Evolutionary conservation across 2,329 filamentous ascomycete species (phyloP).

Genomic region (Venturia pyrina): DNA sequence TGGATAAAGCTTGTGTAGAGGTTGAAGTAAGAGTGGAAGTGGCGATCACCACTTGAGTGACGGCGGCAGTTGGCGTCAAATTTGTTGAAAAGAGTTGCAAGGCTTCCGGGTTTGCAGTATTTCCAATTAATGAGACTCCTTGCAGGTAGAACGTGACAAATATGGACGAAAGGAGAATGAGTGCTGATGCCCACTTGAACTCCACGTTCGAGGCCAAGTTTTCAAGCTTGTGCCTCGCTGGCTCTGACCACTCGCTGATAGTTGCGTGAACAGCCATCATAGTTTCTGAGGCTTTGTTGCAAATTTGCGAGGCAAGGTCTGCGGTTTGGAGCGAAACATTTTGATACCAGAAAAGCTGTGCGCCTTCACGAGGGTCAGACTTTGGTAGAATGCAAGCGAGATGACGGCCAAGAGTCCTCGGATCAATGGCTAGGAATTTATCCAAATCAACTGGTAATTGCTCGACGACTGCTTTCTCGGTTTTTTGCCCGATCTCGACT

Average conservation of each 20-base stretch:
- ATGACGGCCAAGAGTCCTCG: constrained; percentile 3
- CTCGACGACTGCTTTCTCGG: background rate
- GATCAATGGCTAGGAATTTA: constrained; percentile 10
- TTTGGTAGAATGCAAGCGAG: constrained; percentile 5
- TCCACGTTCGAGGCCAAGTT: background rate
- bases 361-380: background rate
- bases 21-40: background rate
- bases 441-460: constrained; percentile 10
- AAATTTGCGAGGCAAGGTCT: background rate
- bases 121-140: background rate
- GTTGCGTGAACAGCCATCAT: background rate
- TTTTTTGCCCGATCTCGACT: background rate
- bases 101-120: background rate
- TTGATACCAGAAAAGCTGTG: background rate
- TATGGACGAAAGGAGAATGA: background rate
- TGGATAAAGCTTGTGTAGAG: background rate
- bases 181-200: background rate
- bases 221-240: background rate
- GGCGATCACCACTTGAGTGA: background rate
- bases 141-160: background rate
- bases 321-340: background rate
- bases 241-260: background rate
- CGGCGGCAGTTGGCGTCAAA: background rate
- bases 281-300: background rate
- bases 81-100: background rate